Conservation (phyloP, 1,284 basidiomycete species). For the Leccinum holopus region DNA sequence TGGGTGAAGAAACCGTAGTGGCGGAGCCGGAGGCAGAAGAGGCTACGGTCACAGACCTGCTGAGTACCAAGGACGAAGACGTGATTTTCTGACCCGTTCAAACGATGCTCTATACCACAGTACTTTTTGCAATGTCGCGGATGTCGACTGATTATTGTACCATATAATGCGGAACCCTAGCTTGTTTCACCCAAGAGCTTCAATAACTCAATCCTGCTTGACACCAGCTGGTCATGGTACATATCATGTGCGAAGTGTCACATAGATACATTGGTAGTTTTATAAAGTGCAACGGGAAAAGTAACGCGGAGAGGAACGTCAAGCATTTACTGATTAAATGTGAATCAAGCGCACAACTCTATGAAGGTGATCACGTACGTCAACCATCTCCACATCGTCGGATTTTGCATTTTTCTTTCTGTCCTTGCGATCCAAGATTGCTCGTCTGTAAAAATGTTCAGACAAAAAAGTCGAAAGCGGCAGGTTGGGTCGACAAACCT, state of each 20-base stretch:
- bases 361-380: constrained; percentile 51
- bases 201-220: neutral
- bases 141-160: constrained; percentile 13
- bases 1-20: constrained; percentile 9
- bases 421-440: constrained; percentile 81
- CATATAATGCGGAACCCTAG: constrained; percentile 6
- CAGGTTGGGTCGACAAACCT: constrained; percentile 45
- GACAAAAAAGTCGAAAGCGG: neutral
- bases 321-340: constrained; percentile 22
- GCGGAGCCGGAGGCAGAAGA: constrained; percentile 30
- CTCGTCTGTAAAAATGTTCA: constrained; percentile 50
- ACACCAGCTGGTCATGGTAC: constrained; percentile 39
- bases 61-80: constrained; percentile 86
- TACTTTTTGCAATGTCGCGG: constrained; percentile 3
- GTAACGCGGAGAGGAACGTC: constrained; percentile 24
- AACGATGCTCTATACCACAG: constrained; percentile 15
- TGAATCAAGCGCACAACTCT: constrained; percentile 14
- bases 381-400: constrained; percentile 73
- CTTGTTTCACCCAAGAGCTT: constrained; percentile 9
- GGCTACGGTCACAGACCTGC: constrained; percentile 51
- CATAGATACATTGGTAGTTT: constrained; percentile 57
- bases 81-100: constrained; percentile 71
- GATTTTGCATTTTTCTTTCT: constrained; percentile 56
- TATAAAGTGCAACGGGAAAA: constrained; percentile 37
- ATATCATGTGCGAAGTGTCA: constrained; percentile 49